Conservation (phyloP, 169 alveolate genomes). For the Plasmodium cynomolgi region DNA sequence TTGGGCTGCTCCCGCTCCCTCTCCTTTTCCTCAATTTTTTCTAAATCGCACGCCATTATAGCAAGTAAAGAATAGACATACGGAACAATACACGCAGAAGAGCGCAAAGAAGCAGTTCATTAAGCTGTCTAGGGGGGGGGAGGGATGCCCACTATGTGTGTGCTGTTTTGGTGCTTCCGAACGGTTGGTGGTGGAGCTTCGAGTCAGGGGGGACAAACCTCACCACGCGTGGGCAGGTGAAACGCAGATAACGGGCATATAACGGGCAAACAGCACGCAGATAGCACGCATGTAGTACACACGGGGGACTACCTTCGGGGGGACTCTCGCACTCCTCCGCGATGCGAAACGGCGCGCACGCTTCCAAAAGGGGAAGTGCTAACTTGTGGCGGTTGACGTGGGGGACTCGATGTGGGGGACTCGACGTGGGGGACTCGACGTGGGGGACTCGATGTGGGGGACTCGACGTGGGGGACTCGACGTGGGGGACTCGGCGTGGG, state of each 20-base stretch:
- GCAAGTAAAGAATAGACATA: slow-evolving; percentile 14
- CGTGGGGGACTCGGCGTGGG: not conserved
- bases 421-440: not conserved
- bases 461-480: too few relatives aligned
- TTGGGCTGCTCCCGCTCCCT: slow-evolving; percentile 59
- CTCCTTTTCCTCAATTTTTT: slow-evolving; percentile 68
- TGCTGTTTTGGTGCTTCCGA: too few relatives aligned
- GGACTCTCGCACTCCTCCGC: not conserved
- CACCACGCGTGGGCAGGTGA: not conserved
- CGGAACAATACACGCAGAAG: slow-evolving; percentile 25
- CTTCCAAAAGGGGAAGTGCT: not conserved
- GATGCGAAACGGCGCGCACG: not conserved
- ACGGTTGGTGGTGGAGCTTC: not conserved
- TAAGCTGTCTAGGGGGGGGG: not conserved
- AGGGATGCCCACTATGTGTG: too few relatives aligned
- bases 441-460: not conserved
- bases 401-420: not conserved
- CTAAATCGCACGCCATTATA: slow-evolving; percentile 74
- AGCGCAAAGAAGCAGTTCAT: not conserved
- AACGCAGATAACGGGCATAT: not conserved
- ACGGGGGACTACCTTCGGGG: not conserved
- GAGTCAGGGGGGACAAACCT: not conserved
- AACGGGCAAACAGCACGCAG: too few relatives aligned
- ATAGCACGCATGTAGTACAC: not conserved
- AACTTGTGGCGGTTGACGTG: not conserved